phyloP scores from a whole-genome alignment of 306 rosid species.

The Betula pendula region DNA sequence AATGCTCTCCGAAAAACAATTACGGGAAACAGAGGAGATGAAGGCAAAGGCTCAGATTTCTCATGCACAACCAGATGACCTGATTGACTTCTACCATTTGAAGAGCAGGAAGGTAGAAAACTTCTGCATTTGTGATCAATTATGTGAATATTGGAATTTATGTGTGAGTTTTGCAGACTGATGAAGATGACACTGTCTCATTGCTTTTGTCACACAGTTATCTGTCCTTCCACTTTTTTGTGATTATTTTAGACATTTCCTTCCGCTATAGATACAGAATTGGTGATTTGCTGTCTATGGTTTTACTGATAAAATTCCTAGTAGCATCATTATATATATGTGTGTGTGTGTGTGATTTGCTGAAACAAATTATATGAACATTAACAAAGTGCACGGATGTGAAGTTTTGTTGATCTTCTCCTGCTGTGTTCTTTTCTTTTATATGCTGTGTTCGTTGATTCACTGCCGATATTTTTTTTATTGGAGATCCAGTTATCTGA shows the following conservation, averaged over 20 bases:
- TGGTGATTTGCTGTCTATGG: neutral
- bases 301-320: neutral
- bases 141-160: neutral
- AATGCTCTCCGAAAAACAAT: conserved; percentile 96
- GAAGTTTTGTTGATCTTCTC: neutral
- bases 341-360: too few relatives aligned
- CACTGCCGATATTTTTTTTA: neutral
- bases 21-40: conserved; percentile 77
- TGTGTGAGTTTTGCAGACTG: neutral
- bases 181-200: neutral
- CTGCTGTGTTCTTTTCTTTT: neutral
- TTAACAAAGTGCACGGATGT: neutral
- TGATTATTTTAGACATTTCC: neutral
- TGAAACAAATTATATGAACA: neutral
- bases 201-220: neutral
- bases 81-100: conserved; percentile 95
- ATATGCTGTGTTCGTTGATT: neutral
- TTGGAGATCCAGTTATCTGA: neutral
- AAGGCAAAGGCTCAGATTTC: conserved; percentile 81
- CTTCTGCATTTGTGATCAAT: conserved; percentile 14
- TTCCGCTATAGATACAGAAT: neutral
- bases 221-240: neutral
- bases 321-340: neutral
- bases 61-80: conserved; percentile 97
- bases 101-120: conserved; percentile 90